Evolutionary conservation across 1,139 yeast species (phyloP), one percentile per base, ranked within the genome.

Genomic region (Suhomyces ambrosiae): DNA sequence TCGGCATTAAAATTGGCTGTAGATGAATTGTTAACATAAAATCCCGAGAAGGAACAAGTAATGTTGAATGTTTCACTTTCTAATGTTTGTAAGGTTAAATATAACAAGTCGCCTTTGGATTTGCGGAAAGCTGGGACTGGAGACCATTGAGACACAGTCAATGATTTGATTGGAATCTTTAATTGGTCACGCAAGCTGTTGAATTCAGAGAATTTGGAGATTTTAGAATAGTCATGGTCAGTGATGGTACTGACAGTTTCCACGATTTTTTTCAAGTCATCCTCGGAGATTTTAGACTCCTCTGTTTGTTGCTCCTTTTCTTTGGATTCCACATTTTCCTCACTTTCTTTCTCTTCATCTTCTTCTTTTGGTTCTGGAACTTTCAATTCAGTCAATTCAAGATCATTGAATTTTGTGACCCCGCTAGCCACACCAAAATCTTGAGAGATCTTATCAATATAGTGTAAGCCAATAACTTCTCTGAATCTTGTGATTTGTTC

Each of bases 21-120:
- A 5, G 95, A 74, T 16, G 83, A 81, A 49, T 72, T 80, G 66
- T 83, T 85, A 31, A 88, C 80, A 53, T 65, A 86, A 60, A 87
- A 92, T 0, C 98, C 98, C 22, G 82, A 62, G 33, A 79, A 72
- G 44, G 82, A 80, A 47, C 90, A 81, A 12, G 97, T 88, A 51
- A 92, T 78, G 54, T 86, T 85, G 60, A 73, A 76, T 15, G 77
- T 75, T 55, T 87, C 95, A 49, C 85, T 85, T 61, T 92, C 97
- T 48, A 86, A 69, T 27, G 97, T 86, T 53, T 79, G 83, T 33
- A 80, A 71, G 38, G 79, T 78, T 51, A 92, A 69, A 60, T 92
- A 92, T 42, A 85, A 68, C 53, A 90, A 70, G 56, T 90, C 96
- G 18, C 97, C 98, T 55, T 74, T 77, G 21, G 74, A 47, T 41